A percentile compares a stretch with the other conserved stretches of the same genome.
Evolutionary conservation across 805 yeast species (phyloP).

Genomic region (Yarrowia bubula): DNA sequence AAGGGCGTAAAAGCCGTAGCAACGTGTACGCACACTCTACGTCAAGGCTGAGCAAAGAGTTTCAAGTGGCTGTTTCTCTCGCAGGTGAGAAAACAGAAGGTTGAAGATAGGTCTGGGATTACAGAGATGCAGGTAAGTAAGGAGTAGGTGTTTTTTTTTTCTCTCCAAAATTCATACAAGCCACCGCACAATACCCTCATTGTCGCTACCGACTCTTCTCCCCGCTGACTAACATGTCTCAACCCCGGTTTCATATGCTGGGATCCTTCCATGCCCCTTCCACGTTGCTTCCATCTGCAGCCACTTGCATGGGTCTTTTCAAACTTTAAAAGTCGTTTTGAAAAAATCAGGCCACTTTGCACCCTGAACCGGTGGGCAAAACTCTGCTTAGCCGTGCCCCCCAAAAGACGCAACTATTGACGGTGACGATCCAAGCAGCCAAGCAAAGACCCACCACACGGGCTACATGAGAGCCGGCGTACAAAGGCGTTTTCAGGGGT

Average conservation of each 20-base stretch:
- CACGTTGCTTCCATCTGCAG: background rate
- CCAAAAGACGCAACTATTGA: conserved; percentile 14
- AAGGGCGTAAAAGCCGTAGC: too few species aligned
- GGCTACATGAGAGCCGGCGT: too few species aligned
- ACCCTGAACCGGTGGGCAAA: conserved; percentile 12
- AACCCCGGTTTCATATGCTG: background rate
- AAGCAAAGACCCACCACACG: too few species aligned
- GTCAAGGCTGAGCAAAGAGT: background rate
- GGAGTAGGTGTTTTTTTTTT: background rate
- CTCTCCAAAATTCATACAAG: too few species aligned
- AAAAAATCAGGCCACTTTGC: conserved; percentile 4
- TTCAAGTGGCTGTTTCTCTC: too few species aligned
- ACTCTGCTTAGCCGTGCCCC: background rate
- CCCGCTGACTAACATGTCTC: background rate
- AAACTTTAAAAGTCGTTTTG: background rate
- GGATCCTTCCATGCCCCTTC: background rate
- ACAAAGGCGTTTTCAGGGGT: too few species aligned
- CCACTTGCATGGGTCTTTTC: background rate
- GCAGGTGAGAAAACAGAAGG: too few species aligned
- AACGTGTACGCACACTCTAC: too few species aligned
- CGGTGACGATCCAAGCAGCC: background rate
- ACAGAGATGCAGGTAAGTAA: too few species aligned
- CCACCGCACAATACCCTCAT: too few species aligned
- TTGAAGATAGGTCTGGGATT: too few species aligned
- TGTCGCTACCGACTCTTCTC: too few species aligned